A percentile compares a stretch with the other conserved stretches of the same genome.
phyloP scores from a whole-genome alignment of 2,329 filamentous ascomycete genomes.

The Metarhizium rileyi region DNA sequence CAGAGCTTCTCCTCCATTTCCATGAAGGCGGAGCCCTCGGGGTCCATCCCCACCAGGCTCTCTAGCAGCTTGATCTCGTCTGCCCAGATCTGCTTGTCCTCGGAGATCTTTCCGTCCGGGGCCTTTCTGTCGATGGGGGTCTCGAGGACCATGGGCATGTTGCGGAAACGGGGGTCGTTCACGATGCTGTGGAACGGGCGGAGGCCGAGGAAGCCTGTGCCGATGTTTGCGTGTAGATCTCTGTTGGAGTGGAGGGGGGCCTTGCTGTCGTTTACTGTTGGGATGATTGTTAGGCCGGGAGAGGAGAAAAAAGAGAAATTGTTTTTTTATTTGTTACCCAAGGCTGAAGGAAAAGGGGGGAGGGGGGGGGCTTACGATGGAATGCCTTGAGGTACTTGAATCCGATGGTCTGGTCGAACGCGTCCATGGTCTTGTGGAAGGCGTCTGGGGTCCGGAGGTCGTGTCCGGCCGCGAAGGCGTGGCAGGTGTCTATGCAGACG shows the following conservation, averaged over 20 bases:
- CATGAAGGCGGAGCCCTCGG: conserved; percentile 62
- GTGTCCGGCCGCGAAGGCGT: conserved; percentile 89
- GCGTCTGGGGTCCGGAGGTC: conserved; percentile 69
- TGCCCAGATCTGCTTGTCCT: conserved; percentile 82
- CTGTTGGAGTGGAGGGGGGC: conserved; percentile 72
- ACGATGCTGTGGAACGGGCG: conserved; percentile 85
- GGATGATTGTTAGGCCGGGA: background rate
- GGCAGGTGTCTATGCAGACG: conserved; percentile 94
- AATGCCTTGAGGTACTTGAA: conserved; percentile 71
- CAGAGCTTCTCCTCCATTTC: conserved; percentile 55
- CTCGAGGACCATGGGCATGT: conserved; percentile 85
- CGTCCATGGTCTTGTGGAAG: conserved; percentile 62
- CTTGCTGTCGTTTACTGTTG: conserved; percentile 87
- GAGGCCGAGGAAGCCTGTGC: conserved; percentile 85
- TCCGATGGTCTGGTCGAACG: conserved; percentile 73
- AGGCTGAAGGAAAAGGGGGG: background rate
- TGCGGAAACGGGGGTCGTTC: conserved; percentile 68
- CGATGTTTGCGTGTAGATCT: conserved; percentile 93
- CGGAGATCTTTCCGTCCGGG: conserved; percentile 53
- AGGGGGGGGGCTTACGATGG: conserved; percentile 39
- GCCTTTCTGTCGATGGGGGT: conserved; percentile 78
- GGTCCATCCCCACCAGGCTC: conserved; percentile 74
- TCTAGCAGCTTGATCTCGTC: conserved; percentile 92
- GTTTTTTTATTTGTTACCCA: background rate
- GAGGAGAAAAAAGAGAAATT: background rate